A percentile compares a stretch with the other conserved stretches of the same genome.
Evolutionary conservation across 2,329 filamentous ascomycete genomes (phyloP).

Genomic region (Apiospora marii): DNA sequence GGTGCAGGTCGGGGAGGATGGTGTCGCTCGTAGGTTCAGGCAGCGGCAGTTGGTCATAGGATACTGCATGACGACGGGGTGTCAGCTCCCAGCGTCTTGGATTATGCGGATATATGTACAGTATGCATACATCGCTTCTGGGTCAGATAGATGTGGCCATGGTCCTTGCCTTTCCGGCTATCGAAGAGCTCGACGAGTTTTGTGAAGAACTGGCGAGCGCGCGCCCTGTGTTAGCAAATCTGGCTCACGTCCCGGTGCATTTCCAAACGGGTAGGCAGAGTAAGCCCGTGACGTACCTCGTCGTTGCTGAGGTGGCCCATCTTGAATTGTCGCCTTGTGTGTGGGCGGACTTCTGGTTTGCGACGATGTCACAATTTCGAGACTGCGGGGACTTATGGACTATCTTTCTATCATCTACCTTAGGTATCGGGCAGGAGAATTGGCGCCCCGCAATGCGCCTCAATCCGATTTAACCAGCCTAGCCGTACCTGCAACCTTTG

Average conservation of each 20-base stretch:
- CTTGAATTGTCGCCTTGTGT: slow-evolving; percentile 30
- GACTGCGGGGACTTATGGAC: slow-evolving; percentile 2
- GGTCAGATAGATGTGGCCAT: slow-evolving; percentile 76
- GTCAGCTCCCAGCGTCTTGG: slow-evolving; percentile 6
- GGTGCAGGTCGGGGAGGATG: slow-evolving; percentile 67
- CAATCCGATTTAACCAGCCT: neutral
- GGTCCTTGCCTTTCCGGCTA: slow-evolving; percentile 70
- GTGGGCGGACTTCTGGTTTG: neutral
- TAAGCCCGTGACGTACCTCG: slow-evolving; percentile 53
- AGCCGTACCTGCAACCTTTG: neutral
- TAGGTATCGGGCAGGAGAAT: slow-evolving; percentile 11
- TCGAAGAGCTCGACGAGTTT: slow-evolving; percentile 74
- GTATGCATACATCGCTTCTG: slow-evolving; percentile 71
- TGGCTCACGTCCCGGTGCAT: neutral
- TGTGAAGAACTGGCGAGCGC: slow-evolving; percentile 74
- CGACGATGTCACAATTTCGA: slow-evolving; percentile 4
- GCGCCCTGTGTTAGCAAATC: slow-evolving; percentile 23
- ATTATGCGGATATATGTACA: neutral
- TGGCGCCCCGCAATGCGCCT: slow-evolving; percentile 5
- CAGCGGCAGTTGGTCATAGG: slow-evolving; percentile 51
- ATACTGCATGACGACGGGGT: slow-evolving; percentile 45
- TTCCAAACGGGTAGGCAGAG: neutral
- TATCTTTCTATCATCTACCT: neutral
- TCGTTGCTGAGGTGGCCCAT: slow-evolving; percentile 66
- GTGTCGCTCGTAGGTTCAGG: slow-evolving; percentile 53